Evolutionary conservation across 2,329 filamentous ascomycete species (phyloP).

Genomic region (Talaromyces pinophilus): DNA sequence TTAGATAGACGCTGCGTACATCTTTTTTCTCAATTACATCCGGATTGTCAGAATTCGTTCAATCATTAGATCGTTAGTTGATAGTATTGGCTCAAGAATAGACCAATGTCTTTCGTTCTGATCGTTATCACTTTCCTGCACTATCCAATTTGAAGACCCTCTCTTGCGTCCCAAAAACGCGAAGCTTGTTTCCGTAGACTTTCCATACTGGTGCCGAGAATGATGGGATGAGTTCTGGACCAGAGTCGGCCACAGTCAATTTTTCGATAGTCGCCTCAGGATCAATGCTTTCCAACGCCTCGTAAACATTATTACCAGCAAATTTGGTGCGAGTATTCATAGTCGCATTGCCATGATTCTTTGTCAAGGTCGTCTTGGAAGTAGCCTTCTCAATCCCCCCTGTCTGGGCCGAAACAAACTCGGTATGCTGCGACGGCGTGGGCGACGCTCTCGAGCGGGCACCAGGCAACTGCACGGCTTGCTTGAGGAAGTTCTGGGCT

Average conservation of each 20-base stretch:
- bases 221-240: slow-evolving; percentile 53
- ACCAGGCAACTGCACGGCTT: slow-evolving; percentile 52
- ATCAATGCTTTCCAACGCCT: slow-evolving; percentile 22
- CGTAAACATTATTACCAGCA: slow-evolving; percentile 35
- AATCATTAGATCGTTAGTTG: neutral
- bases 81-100: neutral
- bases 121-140: neutral
- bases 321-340: slow-evolving; percentile 26
- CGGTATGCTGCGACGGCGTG: neutral
- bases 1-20: slow-evolving; percentile 98
- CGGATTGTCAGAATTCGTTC: neutral
- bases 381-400: neutral
- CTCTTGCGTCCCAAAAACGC: slow-evolving; percentile 63
- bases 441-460: slow-evolving; percentile 38
- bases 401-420: neutral
- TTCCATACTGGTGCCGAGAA: slow-evolving; percentile 58
- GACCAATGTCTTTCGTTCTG: neutral
- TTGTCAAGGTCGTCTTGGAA: neutral
- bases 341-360: neutral
- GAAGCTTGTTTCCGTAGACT: slow-evolving; percentile 59
- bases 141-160: slow-evolving; percentile 41
- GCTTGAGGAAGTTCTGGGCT: slow-evolving; percentile 58
- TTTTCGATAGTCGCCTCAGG: neutral
- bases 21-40: slow-evolving; percentile 11
- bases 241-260: slow-evolving; percentile 8